Evolutionary conservation across 805 yeast genomes (phyloP).

Genomic region (Cephaloascus albidus): DNA sequence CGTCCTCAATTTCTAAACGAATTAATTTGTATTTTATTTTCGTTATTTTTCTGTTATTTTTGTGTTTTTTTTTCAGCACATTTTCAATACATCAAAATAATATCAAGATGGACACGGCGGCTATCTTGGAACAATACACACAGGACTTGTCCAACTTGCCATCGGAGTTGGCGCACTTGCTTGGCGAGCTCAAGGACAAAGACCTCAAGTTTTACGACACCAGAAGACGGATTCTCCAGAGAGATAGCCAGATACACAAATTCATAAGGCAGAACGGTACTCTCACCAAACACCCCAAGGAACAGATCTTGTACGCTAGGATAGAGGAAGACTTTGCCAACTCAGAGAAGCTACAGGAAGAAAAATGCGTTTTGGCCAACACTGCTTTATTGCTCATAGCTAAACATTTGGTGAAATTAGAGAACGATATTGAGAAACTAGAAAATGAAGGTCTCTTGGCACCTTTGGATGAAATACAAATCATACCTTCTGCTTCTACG

Average conservation of each 20-base stretch:
- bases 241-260: slow-evolving; percentile 77
- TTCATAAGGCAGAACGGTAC: slow-evolving; percentile 80
- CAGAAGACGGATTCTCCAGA: slow-evolving; percentile 54
- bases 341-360: slow-evolving; percentile 58
- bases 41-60: too few species aligned
- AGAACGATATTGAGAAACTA: slow-evolving; percentile 64
- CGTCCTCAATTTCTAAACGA: too few species aligned
- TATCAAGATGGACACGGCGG: slow-evolving; percentile 90
- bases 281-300: slow-evolving; percentile 72
- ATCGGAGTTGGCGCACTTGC: slow-evolving; percentile 69
- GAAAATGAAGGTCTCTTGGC: slow-evolving; percentile 80
- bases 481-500: not conserved
- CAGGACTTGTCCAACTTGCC: slow-evolving; percentile 78
- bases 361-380: slow-evolving; percentile 71
- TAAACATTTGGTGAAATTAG: slow-evolving; percentile 65
- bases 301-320: slow-evolving; percentile 51
- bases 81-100: too few species aligned
- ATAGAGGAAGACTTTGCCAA: slow-evolving; percentile 59
- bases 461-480: slow-evolving; percentile 20
- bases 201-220: slow-evolving; percentile 61
- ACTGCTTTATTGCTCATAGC: slow-evolving; percentile 73
- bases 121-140: slow-evolving; percentile 61
- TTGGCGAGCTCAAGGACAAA: slow-evolving; percentile 67
- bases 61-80: too few species aligned
- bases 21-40: too few species aligned